phyloP scores from a whole-genome alignment of 257 asterid genomes.

The Eustoma russellianum region DNA sequence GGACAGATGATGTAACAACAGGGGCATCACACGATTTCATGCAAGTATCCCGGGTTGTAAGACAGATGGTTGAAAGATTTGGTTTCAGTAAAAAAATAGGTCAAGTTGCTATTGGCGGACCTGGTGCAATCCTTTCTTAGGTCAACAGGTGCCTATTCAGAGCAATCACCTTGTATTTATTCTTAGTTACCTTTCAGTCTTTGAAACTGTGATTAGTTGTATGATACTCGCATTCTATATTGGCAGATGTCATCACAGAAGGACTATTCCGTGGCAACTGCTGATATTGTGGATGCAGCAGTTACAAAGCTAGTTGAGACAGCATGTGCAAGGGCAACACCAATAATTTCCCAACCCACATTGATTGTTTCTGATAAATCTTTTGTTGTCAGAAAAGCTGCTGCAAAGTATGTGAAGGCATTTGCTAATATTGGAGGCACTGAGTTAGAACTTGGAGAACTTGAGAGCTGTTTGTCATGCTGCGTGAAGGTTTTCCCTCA shows the following conservation, averaged over 20 bases:
- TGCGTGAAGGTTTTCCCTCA: too few species aligned
- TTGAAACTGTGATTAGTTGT: neutral
- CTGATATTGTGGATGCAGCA: conserved; percentile 82
- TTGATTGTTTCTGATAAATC: too few species aligned
- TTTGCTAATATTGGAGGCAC: too few species aligned
- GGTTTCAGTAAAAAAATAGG: conserved; percentile 98
- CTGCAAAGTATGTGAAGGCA: too few species aligned
- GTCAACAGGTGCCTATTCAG: conserved; percentile 53
- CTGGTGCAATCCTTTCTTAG: conserved; percentile 90
- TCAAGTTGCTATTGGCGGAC: conserved; percentile 88
- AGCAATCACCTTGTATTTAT: neutral
- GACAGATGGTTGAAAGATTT: conserved; percentile 98
- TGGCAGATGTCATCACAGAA: conserved; percentile 43
- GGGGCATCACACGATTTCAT: conserved; percentile 99
- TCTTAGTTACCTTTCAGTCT: neutral
- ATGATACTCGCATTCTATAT: neutral
- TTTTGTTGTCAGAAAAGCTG: too few species aligned
- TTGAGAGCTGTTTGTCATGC: too few species aligned
- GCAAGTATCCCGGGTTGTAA: conserved; percentile 97
- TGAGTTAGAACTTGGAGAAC: too few species aligned
- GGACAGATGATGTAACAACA: conserved; percentile 81
- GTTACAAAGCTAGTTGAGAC: conserved; percentile 75
- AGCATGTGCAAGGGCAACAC: conserved; percentile 66
- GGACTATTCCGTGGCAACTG: conserved; percentile 99
- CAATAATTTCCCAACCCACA: conserved; percentile 52